Conservation (phyloP, 495 filamentous ascomycete species). For the Tuber umbilicatum region DNA sequence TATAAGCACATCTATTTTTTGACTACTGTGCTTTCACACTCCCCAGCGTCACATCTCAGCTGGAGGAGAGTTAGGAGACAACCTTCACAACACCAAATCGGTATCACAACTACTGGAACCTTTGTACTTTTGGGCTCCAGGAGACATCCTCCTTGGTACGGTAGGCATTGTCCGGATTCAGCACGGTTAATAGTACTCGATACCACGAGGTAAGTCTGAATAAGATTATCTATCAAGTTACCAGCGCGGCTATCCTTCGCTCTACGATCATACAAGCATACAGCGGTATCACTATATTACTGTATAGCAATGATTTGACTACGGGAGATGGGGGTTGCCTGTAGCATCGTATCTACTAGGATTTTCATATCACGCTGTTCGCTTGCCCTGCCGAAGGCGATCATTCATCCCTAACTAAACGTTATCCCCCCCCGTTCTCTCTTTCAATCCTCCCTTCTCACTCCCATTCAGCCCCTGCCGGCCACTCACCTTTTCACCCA, state of each 20-base stretch:
- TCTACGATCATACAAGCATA: background rate
- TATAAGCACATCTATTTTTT: background rate
- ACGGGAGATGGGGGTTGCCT: background rate
- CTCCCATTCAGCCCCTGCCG: background rate
- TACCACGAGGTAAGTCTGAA: background rate
- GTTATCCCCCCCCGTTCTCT: background rate
- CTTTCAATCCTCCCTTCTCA: background rate
- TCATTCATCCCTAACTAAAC: constrained; percentile 2
- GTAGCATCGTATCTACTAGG: background rate
- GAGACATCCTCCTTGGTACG: background rate
- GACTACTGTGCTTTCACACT: background rate
- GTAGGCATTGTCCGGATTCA: background rate
- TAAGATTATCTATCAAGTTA: background rate
- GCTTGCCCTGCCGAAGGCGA: background rate
- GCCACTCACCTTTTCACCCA: background rate
- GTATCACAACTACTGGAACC: background rate
- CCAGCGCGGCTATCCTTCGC: background rate
- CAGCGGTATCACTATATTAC: background rate
- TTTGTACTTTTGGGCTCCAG: background rate
- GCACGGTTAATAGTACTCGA: background rate
- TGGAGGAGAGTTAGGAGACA: background rate
- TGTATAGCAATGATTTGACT: background rate
- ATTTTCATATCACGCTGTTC: background rate
- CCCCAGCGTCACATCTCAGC: background rate
- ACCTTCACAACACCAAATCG: background rate